phyloP scores from a whole-genome alignment of 2,329 filamentous ascomycete species.

The Xylaria sp. region DNA sequence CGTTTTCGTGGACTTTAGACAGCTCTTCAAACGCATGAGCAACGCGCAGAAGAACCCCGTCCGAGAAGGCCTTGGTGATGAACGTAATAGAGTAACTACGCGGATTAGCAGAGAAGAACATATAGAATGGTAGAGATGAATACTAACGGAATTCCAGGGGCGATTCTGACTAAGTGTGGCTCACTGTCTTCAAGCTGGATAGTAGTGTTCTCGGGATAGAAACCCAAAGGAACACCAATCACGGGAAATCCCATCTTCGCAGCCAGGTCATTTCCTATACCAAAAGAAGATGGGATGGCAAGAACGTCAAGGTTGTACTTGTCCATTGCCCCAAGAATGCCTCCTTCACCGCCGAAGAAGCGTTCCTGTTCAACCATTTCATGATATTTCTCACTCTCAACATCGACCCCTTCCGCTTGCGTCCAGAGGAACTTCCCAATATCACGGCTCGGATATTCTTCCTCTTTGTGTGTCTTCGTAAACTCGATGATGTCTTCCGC shows the following conservation, averaged over 20 bases:
- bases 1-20: too few species aligned
- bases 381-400: background rate
- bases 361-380: background rate
- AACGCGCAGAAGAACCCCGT: too few species aligned
- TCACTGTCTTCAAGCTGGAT: background rate
- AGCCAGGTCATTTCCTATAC: background rate
- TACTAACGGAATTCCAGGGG: background rate
- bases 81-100: too few species aligned
- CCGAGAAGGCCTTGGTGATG: too few species aligned
- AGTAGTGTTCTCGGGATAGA: background rate
- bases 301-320: background rate
- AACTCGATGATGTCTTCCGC: too few species aligned
- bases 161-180: background rate
- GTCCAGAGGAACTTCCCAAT: background rate
- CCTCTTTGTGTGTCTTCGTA: background rate
- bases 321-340: background rate
- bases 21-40: too few species aligned
- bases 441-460: background rate
- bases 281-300: background rate
- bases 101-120: too few species aligned
- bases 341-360: background rate
- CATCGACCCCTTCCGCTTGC: background rate
- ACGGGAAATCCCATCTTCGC: conserved; percentile 4
- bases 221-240: background rate
- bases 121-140: too few species aligned